These are phyloP conservation scores for Lophium mytilinum DNA, from an alignment of 495 filamentous ascomycete species.

Conservation along the genomic window DNA sequence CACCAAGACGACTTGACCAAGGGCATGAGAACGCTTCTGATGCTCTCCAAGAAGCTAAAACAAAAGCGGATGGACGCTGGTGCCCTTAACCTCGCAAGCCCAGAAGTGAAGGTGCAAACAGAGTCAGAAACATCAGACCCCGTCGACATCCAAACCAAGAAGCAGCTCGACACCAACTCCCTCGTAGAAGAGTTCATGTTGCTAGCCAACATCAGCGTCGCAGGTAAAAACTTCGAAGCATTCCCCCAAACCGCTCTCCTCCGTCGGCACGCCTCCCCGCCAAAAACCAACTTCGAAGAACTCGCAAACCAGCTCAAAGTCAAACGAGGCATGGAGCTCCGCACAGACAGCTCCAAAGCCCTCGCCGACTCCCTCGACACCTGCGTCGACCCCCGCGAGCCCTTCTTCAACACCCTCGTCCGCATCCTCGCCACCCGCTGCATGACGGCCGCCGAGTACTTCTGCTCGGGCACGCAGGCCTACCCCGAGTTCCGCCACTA, in stretches of 20 bases:
- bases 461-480: slow-evolving; percentile 83
- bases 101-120: slow-evolving; percentile 87
- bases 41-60: slow-evolving; percentile 86
- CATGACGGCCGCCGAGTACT: slow-evolving; percentile 99
- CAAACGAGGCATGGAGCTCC: slow-evolving; percentile 69
- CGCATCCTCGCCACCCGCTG: slow-evolving; percentile 95
- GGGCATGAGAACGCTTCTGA: slow-evolving; percentile 80
- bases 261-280: slow-evolving; percentile 82
- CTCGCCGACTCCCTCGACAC: slow-evolving; percentile 83
- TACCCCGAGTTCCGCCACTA: slow-evolving; percentile 95
- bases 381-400: slow-evolving; percentile 73
- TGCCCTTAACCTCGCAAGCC: slow-evolving; percentile 87
- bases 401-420: slow-evolving; percentile 97
- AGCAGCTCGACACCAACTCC: slow-evolving; percentile 90
- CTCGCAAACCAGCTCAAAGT: slow-evolving; percentile 80
- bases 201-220: slow-evolving; percentile 92
- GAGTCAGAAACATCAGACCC: slow-evolving; percentile 95
- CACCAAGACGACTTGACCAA: slow-evolving; percentile 81
- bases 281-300: slow-evolving; percentile 92
- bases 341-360: slow-evolving; percentile 76
- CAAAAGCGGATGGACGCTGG: slow-evolving; percentile 95
- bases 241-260: slow-evolving; percentile 95
- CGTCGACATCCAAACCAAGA: slow-evolving; percentile 90
- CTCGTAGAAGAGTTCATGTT: slow-evolving; percentile 99
- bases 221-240: slow-evolving; percentile 72